Evolutionary conservation across 2,329 filamentous ascomycete genomes (phyloP), one percentile per base, ranked within the genome.

Genomic region (Colletotrichum australisinense): DNA sequence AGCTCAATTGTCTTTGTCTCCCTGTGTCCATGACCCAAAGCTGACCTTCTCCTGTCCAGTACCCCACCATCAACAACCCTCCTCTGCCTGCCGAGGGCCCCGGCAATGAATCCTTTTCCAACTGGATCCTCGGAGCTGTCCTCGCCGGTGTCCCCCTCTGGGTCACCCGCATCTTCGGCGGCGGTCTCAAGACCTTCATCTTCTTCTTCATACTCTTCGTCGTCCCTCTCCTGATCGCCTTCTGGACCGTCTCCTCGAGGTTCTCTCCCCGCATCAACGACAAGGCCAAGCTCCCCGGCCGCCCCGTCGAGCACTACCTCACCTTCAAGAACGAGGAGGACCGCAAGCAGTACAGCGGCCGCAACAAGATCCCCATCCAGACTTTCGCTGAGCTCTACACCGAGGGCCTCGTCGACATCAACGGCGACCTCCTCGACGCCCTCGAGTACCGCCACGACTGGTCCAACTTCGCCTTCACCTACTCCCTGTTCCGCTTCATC

Each of bases 311-410:
- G 85, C 90, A 95, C 86, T 98, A 98, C 86, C 91, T 97, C 77
- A 92, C 90, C 74, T 97, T 97, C 88, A 94, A 95, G 85, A 89
- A 89, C 77, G 84, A 86, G n/a, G 83, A 83, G 69, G 88, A 91
- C 79, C 81, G 87, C 79, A 80, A 83, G 79, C 94, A 92, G 85
- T 97, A 95, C 86, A 88, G 89, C 77, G 94, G 94, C 83, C 89
- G 89, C 83, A 93, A 90, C 86, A 95, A 93, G 86, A 95, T 97
- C 74, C 93, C 95, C 67, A 93, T 97, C 88, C 93, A 97, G 87
- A 97, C 95, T 28, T 98, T 98, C 88, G 92, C 97, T 82, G 95
- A 98, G 85, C 97, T 96, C 93, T 98, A 98, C 89, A 97, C 98
- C 84, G 93, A 97, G 81, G 95, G 94, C 72, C 92, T 97, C 72